Evolutionary conservation across 306 rosid genomes (phyloP).

Genomic region (Cyamopsis tetragonoloba): DNA sequence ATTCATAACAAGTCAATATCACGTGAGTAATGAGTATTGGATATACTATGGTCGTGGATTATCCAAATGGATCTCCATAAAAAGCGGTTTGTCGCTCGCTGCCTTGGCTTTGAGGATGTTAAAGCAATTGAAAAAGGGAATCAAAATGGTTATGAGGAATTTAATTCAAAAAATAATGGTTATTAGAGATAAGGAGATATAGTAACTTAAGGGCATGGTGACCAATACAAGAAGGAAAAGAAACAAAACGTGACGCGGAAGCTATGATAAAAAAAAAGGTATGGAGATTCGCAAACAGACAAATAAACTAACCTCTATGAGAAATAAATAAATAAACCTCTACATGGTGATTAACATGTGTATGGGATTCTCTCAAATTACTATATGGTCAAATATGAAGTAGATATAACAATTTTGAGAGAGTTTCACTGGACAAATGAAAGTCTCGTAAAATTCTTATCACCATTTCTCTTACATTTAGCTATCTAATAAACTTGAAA

Average conservation of each 20-base stretch:
- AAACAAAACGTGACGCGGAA: not conserved
- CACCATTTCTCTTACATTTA: no score
- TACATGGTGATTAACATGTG: no score
- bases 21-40: not conserved
- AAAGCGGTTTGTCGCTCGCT: not conserved
- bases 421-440: no score
- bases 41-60: conserved; percentile 1
- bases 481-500: no score
- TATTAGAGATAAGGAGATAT: no score
- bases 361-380: no score
- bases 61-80: not conserved
- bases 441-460: no score
- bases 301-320: not conserved
- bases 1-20: not conserved
- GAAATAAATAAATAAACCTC: no score
- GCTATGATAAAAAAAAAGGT: no score
- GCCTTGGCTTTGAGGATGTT: conserved; percentile 8
- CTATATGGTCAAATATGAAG: no score
- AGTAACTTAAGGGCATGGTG: not conserved
- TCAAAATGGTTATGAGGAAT: not conserved
- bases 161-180: not conserved
- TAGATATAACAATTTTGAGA: no score
- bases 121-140: not conserved
- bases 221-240: conserved; percentile 1
- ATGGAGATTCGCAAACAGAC: not conserved